Evolutionary conservation across 75 land plant species (phyloP), one percentile per base, ranked within the genome.

Genomic region (Selaginella tamariscina): DNA sequence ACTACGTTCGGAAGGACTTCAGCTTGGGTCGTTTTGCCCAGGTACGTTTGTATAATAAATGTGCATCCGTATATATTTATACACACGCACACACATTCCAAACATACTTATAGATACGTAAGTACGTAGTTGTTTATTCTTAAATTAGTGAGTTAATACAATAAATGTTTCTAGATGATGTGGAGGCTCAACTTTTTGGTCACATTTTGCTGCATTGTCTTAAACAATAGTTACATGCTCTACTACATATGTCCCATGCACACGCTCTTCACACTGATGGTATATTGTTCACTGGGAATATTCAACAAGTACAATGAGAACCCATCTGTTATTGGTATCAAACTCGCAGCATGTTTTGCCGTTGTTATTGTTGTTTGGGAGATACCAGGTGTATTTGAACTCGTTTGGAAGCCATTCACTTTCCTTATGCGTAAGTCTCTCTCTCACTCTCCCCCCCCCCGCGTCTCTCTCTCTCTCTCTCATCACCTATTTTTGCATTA

Each of bases 181-280:
- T 95, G 99, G 99, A 84, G 99, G 67, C 82, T 95, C 27, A 95
- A 95, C 68, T 91, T 95, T 56, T 77, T 95, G 71, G 99, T 95
- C 32, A 63, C 82, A 15, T 91, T 95, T 69, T 82, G 85, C 74
- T 95, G 99, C 76, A 79, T 91, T 63, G 82, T 95, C 32, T 85
- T 95, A 2, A 85, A 90, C 74, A 87, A 95, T 74, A 85, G 83
- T 65, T 95, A 95, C 69, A 91, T 85, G 97, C 79, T 95, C 30
- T 95, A 95, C 70, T 95, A 95, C 49, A 95, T 95, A n/a, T 95
- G 99, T 68, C 99, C 99, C 21, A 95, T 95, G 99, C 99, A 95
- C 75, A 95, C 99, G 1, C 87, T 95, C 54, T 95, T 95, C 78
- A 95, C 99, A 49, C 76, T 95, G 1, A 87, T 95, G 99, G 91